Base-by-base conservation (phyloP, 805 yeast species). In the Blastobotrys muscicola region DNA sequence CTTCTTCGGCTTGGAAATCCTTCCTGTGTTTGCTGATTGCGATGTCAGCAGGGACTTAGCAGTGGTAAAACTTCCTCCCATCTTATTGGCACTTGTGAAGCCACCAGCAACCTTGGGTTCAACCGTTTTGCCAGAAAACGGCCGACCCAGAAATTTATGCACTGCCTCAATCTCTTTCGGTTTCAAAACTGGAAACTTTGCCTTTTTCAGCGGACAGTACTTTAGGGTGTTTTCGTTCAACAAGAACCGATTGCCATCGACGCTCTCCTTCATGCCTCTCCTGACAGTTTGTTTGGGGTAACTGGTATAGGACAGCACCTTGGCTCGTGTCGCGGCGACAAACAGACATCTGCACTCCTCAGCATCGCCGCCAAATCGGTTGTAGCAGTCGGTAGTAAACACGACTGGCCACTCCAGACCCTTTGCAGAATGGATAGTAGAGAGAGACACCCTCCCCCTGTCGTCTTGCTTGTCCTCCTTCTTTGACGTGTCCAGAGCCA, bases 331-430 rank as follows among this genome's bases (percentile, higher is more conserved):
- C 37, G 80, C 67, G 0, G 95, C 95, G 9, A 92, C 98, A 59
- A 85, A 92, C 46, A 87, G 72, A 51, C 90, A 75, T 40, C 97
- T 61, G 43, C 94, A 64, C 55, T 87, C 97, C 61, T 90, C 97
- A 6, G 26, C 26, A 20, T 20, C 26, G 6, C 26, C 26, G 6
- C 26, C 26, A 6, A 20, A 20, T 6, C 26, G 26, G 26, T 20
- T 20, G 26, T 20, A 20, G 26, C 26, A 20, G 50, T 82, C 73
- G 0, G 94, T 86, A 9, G 85, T 74, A 56, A 85, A 85, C 0
- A 90, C 97, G 10, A 85, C 76, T 0, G 95, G 90, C 97, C 97
- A 90, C 58, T 90, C 98, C 2, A 89, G 67, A 1, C 98, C 98
- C 59, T 90, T 90, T 1, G 97, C 78, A 0, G 87, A 85, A 58